Percentiles rank a stretch among this genome's conserved stretches.
phyloP scores from a whole-genome alignment of 345 rosid genomes.

The Corchorus capsularis region DNA sequence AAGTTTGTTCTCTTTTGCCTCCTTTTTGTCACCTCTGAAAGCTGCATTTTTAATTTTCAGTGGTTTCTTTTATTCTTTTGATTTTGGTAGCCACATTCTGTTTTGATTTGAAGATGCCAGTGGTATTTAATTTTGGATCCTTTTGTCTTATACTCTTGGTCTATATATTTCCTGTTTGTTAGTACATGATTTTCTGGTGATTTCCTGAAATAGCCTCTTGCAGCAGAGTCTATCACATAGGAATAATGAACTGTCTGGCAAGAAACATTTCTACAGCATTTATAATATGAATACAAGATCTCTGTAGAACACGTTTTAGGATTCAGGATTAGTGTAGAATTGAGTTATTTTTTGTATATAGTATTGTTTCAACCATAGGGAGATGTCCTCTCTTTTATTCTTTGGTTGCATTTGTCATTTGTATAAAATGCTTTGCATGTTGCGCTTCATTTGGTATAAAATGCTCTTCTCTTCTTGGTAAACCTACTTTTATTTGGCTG shows the following conservation, averaged over 20 bases:
- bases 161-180: conserved; percentile 6
- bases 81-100: neutral
- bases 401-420: neutral
- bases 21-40: neutral
- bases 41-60: neutral
- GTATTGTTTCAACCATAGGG: neutral
- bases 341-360: neutral
- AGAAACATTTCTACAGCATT: neutral
- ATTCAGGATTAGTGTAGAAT: neutral
- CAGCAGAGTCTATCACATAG: neutral
- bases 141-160: conserved; percentile 10
- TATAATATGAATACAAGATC: neutral
- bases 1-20: neutral
- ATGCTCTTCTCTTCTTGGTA: no score
- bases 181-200: neutral
- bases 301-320: neutral
- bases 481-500: no score
- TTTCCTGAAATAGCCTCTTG: neutral
- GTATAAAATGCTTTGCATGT: neutral
- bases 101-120: conserved; percentile 1
- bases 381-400: neutral
- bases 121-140: neutral
- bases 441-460: neutral
- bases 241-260: neutral
- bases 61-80: conserved; percentile 10